phyloP scores from a whole-genome alignment of 2,329 filamentous ascomycete species.

The Westerdykella aurantiaca region DNA sequence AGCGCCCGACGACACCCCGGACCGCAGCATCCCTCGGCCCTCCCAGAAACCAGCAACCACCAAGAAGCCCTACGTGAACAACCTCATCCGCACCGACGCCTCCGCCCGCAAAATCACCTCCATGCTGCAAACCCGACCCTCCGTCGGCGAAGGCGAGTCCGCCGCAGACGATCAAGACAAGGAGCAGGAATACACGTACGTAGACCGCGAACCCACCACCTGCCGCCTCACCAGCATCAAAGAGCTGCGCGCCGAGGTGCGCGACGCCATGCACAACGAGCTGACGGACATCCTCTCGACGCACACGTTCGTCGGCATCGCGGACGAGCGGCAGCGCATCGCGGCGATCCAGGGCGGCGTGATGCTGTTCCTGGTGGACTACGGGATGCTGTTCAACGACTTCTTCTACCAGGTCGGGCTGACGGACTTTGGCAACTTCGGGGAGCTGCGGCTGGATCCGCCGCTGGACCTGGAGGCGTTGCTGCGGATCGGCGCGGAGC shows the following conservation, averaged over 20 bases:
- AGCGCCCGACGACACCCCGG: constrained; percentile 16
- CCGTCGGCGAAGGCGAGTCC: constrained; percentile 21
- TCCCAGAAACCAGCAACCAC: constrained; percentile 16
- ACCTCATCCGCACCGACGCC: constrained; percentile 82
- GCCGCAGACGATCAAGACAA: constrained; percentile 35
- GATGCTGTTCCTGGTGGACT: constrained; percentile 88
- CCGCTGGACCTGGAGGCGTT: constrained; percentile 66
- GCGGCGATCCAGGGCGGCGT: constrained; percentile 92
- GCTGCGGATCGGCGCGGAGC: constrained; percentile 64
- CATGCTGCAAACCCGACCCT: constrained; percentile 66
- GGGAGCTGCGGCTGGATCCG: constrained; percentile 71
- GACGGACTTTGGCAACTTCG: constrained; percentile 95
- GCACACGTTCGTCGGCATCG: constrained; percentile 89
- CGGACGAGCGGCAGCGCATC: constrained; percentile 79
- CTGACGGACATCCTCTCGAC: constrained; percentile 81
- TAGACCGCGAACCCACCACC: constrained; percentile 61
- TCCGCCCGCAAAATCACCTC: constrained; percentile 90
- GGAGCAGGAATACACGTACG: constrained; percentile 63
- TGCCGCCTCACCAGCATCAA: constrained; percentile 82
- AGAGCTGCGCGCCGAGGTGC: constrained; percentile 72
- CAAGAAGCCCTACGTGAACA: constrained; percentile 66
- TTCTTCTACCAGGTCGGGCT: constrained; percentile 95
- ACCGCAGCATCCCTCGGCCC: constrained; percentile 28
- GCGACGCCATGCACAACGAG: constrained; percentile 74
- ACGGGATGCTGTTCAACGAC: constrained; percentile 76